Conservation (phyloP, 164 flowering plant species). For the Umbilicus rupestris region DNA sequence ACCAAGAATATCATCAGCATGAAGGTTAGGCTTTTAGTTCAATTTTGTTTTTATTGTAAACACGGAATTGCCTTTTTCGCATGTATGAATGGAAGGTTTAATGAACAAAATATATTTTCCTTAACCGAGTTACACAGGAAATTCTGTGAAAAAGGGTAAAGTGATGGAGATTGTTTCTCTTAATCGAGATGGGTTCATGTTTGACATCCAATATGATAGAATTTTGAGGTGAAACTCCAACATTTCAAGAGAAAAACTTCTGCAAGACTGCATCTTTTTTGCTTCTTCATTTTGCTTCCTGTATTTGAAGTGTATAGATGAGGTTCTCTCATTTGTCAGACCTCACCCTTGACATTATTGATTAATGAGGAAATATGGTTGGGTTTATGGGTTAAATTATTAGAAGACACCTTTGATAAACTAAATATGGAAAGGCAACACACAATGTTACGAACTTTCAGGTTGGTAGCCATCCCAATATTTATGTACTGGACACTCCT, state of each 20-base stretch:
- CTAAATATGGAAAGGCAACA: neutral
- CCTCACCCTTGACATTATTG: neutral
- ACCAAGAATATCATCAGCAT: conserved; percentile 74
- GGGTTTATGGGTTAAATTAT: neutral
- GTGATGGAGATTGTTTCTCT: neutral
- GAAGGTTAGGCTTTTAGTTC: conserved; percentile 34
- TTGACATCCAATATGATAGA: too few relatives aligned
- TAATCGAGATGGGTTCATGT: too few relatives aligned
- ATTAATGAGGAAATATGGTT: neutral
- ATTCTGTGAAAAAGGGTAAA: neutral
- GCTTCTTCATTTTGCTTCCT: neutral
- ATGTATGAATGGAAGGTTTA: neutral
- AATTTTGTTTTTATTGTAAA: neutral
- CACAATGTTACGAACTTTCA: conserved; percentile 17
- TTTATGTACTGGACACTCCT: conserved; percentile 80
- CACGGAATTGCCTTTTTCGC: neutral
- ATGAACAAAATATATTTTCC: neutral
- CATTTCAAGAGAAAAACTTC: too few relatives aligned
- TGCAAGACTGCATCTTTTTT: too few relatives aligned
- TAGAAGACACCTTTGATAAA: neutral
- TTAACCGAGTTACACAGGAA: neutral
- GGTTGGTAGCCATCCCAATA: conserved; percentile 85
- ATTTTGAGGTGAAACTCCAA: too few relatives aligned
- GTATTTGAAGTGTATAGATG: neutral
- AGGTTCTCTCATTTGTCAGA: neutral